phyloP scores from a whole-genome alignment of 805 yeast species.

The Monosporozyma aerobia region DNA sequence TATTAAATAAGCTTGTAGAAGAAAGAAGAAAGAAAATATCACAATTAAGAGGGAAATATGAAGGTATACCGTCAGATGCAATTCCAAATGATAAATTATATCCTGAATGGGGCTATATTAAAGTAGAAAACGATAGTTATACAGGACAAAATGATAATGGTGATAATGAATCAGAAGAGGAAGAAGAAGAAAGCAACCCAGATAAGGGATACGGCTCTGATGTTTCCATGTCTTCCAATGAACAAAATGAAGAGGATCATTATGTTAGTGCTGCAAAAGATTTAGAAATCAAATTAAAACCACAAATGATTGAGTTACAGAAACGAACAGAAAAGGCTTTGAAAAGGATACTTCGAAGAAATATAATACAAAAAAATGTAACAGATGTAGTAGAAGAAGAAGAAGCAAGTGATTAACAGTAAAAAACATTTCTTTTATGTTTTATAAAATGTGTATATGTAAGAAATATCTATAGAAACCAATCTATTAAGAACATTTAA shows the following conservation, averaged over 20 bases:
- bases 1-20: neutral
- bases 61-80: neutral
- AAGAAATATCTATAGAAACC: neutral
- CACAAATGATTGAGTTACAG: conserved; percentile 32
- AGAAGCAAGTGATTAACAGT: neutral
- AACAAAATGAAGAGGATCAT: conserved; percentile 5
- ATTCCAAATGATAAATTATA: neutral
- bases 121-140: neutral
- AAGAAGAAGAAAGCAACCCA: neutral
- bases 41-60: neutral
- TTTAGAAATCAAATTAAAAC: conserved; percentile 33
- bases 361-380: conserved; percentile 9
- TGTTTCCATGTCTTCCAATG: neutral
- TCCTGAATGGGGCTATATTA: neutral
- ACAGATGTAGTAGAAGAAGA: neutral
- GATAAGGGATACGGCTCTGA: neutral
- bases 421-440: neutral
- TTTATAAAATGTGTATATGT: neutral
- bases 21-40: neutral
- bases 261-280: conserved; percentile 25
- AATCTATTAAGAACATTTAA: neutral
- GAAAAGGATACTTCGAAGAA: conserved; percentile 31
- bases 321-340: conserved; percentile 37
- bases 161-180: too few relatives aligned
- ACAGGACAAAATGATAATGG: neutral